Conservation (phyloP, 1,139 yeast species). For the Saccharomyces hybrid region DNA sequence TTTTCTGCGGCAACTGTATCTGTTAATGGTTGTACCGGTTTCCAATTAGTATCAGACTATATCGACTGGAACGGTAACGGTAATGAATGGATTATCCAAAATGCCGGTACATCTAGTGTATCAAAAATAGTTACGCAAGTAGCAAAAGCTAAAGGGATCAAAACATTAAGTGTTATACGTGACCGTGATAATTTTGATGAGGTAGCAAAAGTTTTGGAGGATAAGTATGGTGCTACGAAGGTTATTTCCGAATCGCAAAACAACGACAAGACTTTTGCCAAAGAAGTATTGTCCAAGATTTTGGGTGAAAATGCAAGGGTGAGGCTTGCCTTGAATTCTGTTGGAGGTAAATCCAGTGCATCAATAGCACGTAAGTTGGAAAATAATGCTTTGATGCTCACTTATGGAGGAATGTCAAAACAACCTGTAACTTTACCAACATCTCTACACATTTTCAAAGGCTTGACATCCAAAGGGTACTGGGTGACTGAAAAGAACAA, state of each 20-base stretch:
- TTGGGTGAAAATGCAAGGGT: slow-evolving; percentile 43
- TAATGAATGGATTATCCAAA: slow-evolving; percentile 87
- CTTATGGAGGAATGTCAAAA: slow-evolving; percentile 97
- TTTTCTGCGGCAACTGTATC: slow-evolving; percentile 78
- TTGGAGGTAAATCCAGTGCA: slow-evolving; percentile 82
- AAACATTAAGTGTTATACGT: slow-evolving; percentile 82
- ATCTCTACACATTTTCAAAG: slow-evolving; percentile 80
- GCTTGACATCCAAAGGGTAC: slow-evolving; percentile 78
- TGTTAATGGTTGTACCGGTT: slow-evolving; percentile 92
- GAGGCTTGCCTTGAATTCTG: slow-evolving; percentile 80
- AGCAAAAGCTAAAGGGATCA: slow-evolving; percentile 67
- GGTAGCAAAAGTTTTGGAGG: slow-evolving; percentile 38
- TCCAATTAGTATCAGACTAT: slow-evolving; percentile 74
- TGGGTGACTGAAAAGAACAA: slow-evolving; percentile 85
- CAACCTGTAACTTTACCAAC: slow-evolving; percentile 91
- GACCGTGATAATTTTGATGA: slow-evolving; percentile 69
- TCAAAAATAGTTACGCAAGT: slow-evolving; percentile 92
- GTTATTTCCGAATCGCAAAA: slow-evolving; percentile 87
- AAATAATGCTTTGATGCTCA: slow-evolving; percentile 65
- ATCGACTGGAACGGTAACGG: slow-evolving; percentile 50
- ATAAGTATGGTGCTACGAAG: slow-evolving; percentile 78
- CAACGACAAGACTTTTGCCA: slow-evolving; percentile 55
- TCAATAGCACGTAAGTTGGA: slow-evolving; percentile 76
- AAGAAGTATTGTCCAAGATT: slow-evolving; percentile 56
- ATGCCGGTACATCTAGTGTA: slow-evolving; percentile 94